A percentile compares a stretch with the other conserved stretches of the same genome.
These are phyloP conservation scores for Ogataea haglerorum DNA, from an alignment of 805 yeast species.

Conservation along the genomic window DNA sequence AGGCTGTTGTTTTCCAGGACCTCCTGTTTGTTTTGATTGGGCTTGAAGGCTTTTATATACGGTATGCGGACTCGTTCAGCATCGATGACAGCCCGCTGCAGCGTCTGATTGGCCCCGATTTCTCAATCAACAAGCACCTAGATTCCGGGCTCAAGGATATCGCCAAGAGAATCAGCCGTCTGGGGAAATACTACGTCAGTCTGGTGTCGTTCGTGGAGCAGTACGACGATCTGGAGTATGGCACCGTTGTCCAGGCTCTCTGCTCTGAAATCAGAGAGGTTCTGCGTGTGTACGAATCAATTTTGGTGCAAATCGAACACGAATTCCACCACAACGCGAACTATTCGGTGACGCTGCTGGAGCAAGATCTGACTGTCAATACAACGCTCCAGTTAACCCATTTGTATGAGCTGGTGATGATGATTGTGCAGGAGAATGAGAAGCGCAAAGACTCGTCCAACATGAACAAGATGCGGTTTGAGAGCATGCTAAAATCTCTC, in stretches of 20 bases:
- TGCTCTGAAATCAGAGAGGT: constrained; percentile 55
- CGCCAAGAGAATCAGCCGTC: constrained; percentile 53
- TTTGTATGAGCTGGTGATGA: constrained; percentile 52
- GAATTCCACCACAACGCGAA: constrained; percentile 45
- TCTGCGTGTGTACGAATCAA: constrained; percentile 35
- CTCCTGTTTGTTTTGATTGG: constrained; percentile 65
- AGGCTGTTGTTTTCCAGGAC: constrained; percentile 69
- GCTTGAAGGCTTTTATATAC: constrained; percentile 71
- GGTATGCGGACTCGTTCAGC: constrained; percentile 61
- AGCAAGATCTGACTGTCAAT: constrained; percentile 42
- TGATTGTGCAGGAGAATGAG: constrained; percentile 48
- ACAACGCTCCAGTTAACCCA: constrained; percentile 44
- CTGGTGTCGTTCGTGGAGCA: constrained; percentile 57
- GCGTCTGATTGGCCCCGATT: constrained; percentile 68
- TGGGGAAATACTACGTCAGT: constrained; percentile 62
- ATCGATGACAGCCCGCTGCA: constrained; percentile 37
- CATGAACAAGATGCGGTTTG: constrained; percentile 27
- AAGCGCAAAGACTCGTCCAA: constrained; percentile 35
- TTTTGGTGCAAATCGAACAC: constrained; percentile 45
- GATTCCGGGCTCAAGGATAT: constrained; percentile 73
- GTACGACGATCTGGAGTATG: constrained; percentile 55
- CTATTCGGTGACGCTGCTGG: constrained; percentile 60
- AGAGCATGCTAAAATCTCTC: constrained; percentile 34
- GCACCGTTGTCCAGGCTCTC: constrained; percentile 70
- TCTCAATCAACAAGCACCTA: constrained; percentile 63